Percentiles rank a stretch among this genome's conserved stretches.
Conservation (phyloP, 2,329 filamentous ascomycete species). For the Knoxdaviesia proteae region DNA sequence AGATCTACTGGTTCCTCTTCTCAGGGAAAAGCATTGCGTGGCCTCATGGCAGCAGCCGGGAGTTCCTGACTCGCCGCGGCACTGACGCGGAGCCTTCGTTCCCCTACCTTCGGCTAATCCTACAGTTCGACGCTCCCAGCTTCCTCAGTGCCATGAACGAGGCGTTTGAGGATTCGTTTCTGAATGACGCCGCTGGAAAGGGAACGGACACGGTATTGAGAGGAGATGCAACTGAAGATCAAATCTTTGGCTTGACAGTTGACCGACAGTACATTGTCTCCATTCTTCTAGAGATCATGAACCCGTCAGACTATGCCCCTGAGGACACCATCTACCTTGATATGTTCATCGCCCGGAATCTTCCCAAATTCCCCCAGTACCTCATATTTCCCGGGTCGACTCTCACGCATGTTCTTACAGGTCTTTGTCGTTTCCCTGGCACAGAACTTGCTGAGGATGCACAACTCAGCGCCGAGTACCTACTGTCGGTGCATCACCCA, state of each 20-base stretch:
- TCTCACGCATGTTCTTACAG: slow-evolving; percentile 58
- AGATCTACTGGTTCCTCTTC: slow-evolving; percentile 86
- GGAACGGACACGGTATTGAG: slow-evolving; percentile 28
- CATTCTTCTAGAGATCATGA: slow-evolving; percentile 83
- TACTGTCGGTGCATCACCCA: slow-evolving; percentile 83
- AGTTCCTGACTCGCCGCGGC: slow-evolving; percentile 38
- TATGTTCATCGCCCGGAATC: slow-evolving; percentile 92
- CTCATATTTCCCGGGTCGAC: slow-evolving; percentile 75
- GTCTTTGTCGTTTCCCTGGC: slow-evolving; percentile 69
- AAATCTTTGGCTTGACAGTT: slow-evolving; percentile 49
- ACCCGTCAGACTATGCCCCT: slow-evolving; percentile 47
- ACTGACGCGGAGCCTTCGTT: slow-evolving; percentile 51
- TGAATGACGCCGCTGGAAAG: slow-evolving; percentile 59
- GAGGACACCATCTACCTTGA: slow-evolving; percentile 86
- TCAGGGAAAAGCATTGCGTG: slow-evolving; percentile 59
- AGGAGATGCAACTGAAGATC: slow-evolving; percentile 38
- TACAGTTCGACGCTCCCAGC: slow-evolving; percentile 76
- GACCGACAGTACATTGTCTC: slow-evolving; percentile 86
- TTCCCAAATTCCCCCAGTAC: slow-evolving; percentile 94
- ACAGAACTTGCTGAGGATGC: slow-evolving; percentile 74
- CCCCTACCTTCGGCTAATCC: slow-evolving; percentile 62
- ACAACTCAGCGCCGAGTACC: slow-evolving; percentile 88
- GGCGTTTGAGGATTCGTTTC: slow-evolving; percentile 83
- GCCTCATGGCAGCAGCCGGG: slow-evolving; percentile 42
- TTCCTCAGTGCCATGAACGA: slow-evolving; percentile 93